Evolutionary conservation across 495 filamentous ascomycete genomes (phyloP), one percentile per base, ranked within the genome.

Genomic region (Penicillium lagena): DNA sequence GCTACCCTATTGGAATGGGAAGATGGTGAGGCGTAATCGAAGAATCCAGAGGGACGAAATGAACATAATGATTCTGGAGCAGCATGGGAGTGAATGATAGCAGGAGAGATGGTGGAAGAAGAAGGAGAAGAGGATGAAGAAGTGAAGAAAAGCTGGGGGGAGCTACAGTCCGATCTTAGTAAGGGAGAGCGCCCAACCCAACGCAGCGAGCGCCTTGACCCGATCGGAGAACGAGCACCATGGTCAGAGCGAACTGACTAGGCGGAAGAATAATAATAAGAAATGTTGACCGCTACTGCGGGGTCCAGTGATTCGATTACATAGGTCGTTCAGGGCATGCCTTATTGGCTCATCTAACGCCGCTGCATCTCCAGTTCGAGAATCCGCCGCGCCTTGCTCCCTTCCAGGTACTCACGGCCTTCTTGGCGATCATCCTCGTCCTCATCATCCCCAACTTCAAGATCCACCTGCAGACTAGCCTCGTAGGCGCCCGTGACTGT

Each of bases 401-500:
- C 87, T 30, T 89, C 90, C 8, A 94, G 62, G 62, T 89, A 93
- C 33, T 76, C 76, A 11, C 59, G 63, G 22, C 66, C 69, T 49
- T 75, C 72, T 13, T 63, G 56, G 27, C 51, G 54, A 22, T 72
- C 70, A 28, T 71, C 69, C 37, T 56, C 60, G 38, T 46, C 63
- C 22, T 73, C 67, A 32, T 69, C 66, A 43, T 67, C 75, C 2
- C 76, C 79, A 7, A 72, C 60, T 35, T 82, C 73, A 35, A 83
- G 58, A 42, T 86, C 84, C 56, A 85, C 74, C 67, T 90, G 82
- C 10, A 90, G 63, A 13, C 81, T 82, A 45, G 82, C 86, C 31
- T 87, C 80, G 60, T 98, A 97, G 4, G 84, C 87, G 43, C 68
- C 78, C 55, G 79, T 84, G 11, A 97, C 83, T 63, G 88, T 89